Conservation (phyloP, 345 rosid species). For the Populus nigra region DNA sequence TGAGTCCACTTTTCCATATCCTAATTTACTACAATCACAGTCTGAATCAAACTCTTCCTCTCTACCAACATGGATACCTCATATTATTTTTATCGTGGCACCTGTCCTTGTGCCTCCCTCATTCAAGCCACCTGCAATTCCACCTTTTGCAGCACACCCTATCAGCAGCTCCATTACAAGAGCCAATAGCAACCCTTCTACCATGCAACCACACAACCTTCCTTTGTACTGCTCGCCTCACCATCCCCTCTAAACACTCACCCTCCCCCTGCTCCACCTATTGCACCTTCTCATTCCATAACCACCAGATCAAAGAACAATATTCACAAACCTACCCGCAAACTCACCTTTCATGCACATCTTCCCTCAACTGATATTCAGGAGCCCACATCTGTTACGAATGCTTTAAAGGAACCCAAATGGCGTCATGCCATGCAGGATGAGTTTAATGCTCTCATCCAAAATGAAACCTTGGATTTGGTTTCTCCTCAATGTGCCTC, state of each 20-base stretch:
- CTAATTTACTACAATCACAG: too few species aligned
- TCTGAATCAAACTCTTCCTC: background rate
- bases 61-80: background rate
- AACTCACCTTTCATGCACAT: background rate
- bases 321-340: background rate
- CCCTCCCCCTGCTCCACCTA: accelerated
- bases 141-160: background rate
- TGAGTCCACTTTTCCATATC: background rate
- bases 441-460: background rate
- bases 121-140: background rate
- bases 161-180: too few species aligned
- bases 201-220: too few species aligned
- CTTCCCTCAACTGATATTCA: background rate
- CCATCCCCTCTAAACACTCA: too few species aligned
- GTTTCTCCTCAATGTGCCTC: background rate
- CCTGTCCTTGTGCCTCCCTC: background rate
- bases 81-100: background rate
- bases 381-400: too few species aligned
- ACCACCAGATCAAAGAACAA: background rate
- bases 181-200: too few species aligned
- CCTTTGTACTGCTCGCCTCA: too few species aligned
- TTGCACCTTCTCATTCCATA: background rate
- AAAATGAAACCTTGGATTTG: background rate
- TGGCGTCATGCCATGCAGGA: background rate
- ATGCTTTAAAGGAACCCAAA: too few species aligned